Base-by-base conservation (phyloP, 2,329 filamentous ascomycete genomes). In the Hypoxylon sp. region DNA sequence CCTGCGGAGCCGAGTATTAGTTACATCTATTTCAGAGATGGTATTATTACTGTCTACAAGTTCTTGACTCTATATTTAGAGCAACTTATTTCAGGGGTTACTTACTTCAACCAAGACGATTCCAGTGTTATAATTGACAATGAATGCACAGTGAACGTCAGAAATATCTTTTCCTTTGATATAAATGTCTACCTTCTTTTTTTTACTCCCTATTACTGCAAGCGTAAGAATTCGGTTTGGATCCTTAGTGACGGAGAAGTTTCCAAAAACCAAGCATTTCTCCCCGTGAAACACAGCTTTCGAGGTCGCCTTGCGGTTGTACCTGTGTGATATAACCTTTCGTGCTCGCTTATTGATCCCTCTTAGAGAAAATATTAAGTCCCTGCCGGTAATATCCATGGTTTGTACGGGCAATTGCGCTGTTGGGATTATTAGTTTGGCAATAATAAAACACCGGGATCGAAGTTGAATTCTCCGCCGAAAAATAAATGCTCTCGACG, bases 21-120 rank as follows among this genome's bases (percentile, higher is more conserved):
- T 14, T 42, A 19, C 17, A 0, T n/a, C n/a, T n/a, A 3, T 42
- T 42, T 42, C 29, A 9, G 39, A 3, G n/a, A 42, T 42, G 19
- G 2, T 14, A n/a, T 9, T n/a, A 19, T 4, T 19, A 19, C 19
- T 17, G 10, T 9, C 22, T 17, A 8, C 39, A 8, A 44, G 13
- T 22, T 11, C 17, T 17, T n/a, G 3, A 13, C 17, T 3, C 9
- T 10, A 1, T 3, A 10, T 22, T n/a, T 22, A 9, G 14, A 19
- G 39, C 39, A 17, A 44, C 3, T 44, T 8, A 11, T 22, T 3
- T 22, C 39, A 44, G 39, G 39, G 39, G 29, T 19, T 8, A 56
- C 65, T 52, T 26, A 68, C 66, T 35, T 63, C 51, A 47, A 65
- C 13, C 10, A 63, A 3, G n/a, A 63, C 13, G 22, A 68, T 9